Evolutionary conservation across 441 rosid genomes (phyloP), one percentile per base, ranked within the genome.

Genomic region (Bruguiera hainesii): DNA sequence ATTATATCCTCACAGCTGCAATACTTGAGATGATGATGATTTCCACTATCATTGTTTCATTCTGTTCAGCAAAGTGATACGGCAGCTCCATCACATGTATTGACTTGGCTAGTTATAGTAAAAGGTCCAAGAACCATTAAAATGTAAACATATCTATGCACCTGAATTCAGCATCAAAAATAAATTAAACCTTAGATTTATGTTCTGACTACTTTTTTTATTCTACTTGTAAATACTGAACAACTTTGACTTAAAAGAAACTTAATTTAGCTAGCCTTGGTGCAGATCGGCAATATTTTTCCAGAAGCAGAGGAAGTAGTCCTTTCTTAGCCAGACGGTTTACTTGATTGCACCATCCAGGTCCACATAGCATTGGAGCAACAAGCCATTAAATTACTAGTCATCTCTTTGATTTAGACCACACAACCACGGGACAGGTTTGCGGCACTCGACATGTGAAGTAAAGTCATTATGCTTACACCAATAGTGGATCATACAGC

Each of bases 11-110:
- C 37, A 1, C 9, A 33, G 1, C 37, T 33, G 37, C 37, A 33
- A 33, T 33, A 33, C 37, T 7, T 1, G 1, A 33, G 37, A 7
- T 33, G 37, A 33, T 33, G 37, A 7, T 33, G 37, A 33, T 7
- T 33, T 31, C 33, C 33, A 5, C 33, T 6, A 31, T 28, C 4
- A 20, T 39, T 20, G 56, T 61, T 61, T 49, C 62, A 51, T 20
- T 39, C 55, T 42, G 48, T 39, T 62, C 46, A 69, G 42, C n/a
- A 8, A 51, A 62, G 37, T 62, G 62, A 69, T 42, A 6, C 20
- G 55, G 55, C 49, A 42, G 26, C n/a, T 46, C n/a, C 23, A 37
- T 42, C 28, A 18, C 61, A 51, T 16, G 50, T 33, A 19, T 52
- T 20, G 31, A 7, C 48, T 3, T 13, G 48, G 5, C 48, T 42